These are phyloP conservation scores for Russula emetica DNA, from an alignment of 768 basidiomycete genomes.

Conservation along the genomic window DNA sequence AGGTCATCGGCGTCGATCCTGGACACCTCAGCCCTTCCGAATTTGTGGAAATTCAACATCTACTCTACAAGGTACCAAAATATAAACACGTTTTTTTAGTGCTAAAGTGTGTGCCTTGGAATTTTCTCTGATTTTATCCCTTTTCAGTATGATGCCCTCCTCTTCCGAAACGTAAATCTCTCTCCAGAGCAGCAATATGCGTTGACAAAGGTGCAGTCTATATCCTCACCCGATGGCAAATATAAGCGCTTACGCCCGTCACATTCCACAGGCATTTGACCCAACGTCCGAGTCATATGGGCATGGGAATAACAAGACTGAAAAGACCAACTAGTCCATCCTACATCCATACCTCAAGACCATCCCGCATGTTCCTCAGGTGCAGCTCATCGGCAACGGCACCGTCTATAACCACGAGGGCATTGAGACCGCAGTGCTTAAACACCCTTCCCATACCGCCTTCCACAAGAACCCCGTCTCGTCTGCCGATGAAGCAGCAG, in stretches of 20 bases:
- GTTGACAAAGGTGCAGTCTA: constrained; percentile 64
- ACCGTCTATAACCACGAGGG: constrained; percentile 73
- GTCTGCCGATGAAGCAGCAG: constrained; percentile 63
- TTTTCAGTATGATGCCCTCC: constrained; percentile 59
- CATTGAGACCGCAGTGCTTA: constrained; percentile 63
- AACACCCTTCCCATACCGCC: constrained; percentile 76
- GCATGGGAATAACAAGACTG: constrained; percentile 86
- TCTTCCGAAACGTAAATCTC: constrained; percentile 67
- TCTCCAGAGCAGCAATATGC: constrained; percentile 82
- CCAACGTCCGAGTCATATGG: constrained; percentile 62
- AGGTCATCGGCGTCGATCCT: constrained; percentile 71
- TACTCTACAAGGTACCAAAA: constrained; percentile 65
- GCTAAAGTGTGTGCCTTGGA: neutral
- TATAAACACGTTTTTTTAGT: too few relatives aligned
- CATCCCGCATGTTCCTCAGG: constrained; percentile 79
- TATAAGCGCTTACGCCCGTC: constrained; percentile 6
- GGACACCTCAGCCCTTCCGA: constrained; percentile 54
- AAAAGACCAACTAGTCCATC: constrained; percentile 68
- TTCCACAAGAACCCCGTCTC: constrained; percentile 78
- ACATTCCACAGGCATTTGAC: constrained; percentile 63
- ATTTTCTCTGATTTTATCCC: constrained; percentile 4
- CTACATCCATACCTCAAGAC: constrained; percentile 86
- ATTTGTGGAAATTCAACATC: constrained; percentile 62
- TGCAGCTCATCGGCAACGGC: constrained; percentile 88
- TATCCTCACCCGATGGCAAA: neutral